Base-by-base conservation (phyloP, 768 basidiomycete species). In the Sporobolomyces pararoseus region DNA sequence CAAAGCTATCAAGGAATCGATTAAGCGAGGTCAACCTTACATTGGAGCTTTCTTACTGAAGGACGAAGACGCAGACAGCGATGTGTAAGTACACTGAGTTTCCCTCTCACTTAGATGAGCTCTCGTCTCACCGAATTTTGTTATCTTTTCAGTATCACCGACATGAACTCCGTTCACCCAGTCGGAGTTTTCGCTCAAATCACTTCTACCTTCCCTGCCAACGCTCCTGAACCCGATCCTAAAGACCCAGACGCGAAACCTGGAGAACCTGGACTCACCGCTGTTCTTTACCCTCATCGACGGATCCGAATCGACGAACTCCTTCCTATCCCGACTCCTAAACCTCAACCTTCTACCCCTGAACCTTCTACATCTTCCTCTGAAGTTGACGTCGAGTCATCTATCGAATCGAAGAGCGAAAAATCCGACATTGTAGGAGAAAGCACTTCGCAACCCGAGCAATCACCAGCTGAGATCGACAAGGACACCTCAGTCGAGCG, bases 121-220 rank as follows among this genome's bases (percentile, higher is more conserved):
- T 13, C 7, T 47, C 46, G 21, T 14, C 7, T 6, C 6, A 23
- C 10, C 21, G 46, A 47, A 12, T 23, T 23, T 12, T 42, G 9
- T 42, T 17, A 23, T 21, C 23, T 47, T 23, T 29, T 16, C 58
- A 75, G 73, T 65, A 95, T 97, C 74, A 89, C 89, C 66, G 89
- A 89, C 76, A 80, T 91, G 63, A 85, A 90, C 80, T 86, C 89
- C 50, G 92, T 97, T 7, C 90, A 97, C 79, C 85, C 85, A 1
- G 92, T 97, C 65, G 95, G 95, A 52, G 93, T 97, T 7, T 96
- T 98, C 76, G 93, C 93, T 3, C 95, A 98, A 80, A 92, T 97
- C 61, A 97, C 94, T 1, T 92, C 90, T 73, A 88, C 94, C 1
- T 94, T 94, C 79, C 84, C 88, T 1, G 88, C 85, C 3, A 81